Evolutionary conservation across 768 basidiomycete genomes (phyloP).

Genomic region (Mycena epipterygia): DNA sequence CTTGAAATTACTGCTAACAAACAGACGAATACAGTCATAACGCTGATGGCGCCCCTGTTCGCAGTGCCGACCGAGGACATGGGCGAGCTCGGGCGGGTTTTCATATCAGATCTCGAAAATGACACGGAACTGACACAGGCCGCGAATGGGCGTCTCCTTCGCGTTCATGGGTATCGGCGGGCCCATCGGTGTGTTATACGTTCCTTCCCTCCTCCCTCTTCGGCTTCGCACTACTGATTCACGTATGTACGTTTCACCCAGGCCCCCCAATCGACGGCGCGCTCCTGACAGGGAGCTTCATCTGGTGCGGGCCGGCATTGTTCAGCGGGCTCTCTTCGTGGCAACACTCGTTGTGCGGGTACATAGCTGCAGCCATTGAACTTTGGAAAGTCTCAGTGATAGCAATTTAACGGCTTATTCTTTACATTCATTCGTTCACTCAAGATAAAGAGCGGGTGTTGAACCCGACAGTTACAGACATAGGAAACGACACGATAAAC

Average conservation of each 20-base stretch:
- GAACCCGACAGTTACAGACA: no score
- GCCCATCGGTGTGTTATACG: neutral
- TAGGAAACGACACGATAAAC: no score
- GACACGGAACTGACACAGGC: slow-evolving; percentile 29
- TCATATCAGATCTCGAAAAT: neutral
- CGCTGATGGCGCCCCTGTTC: slow-evolving; percentile 47
- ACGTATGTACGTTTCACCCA: no score
- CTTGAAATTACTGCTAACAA: neutral
- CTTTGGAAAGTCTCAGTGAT: no score
- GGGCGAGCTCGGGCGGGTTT: slow-evolving; percentile 52
- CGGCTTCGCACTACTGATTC: neutral
- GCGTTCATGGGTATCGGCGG: slow-evolving; percentile 8
- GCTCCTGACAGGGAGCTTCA: slow-evolving; percentile 46
- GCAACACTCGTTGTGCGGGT: no score
- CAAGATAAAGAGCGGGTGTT: no score
- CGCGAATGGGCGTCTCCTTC: slow-evolving; percentile 44
- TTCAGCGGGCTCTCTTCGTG: no score
- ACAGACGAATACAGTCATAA: slow-evolving; percentile 49
- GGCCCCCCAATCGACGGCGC: slow-evolving; percentile 57
- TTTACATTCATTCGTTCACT: no score
- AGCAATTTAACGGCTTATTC: no score
- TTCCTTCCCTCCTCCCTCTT: neutral
- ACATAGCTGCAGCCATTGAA: no score
- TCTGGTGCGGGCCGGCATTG: slow-evolving; percentile 56
- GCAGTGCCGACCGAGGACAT: slow-evolving; percentile 47